phyloP scores from a whole-genome alignment of 1,139 yeast species.

The Taiozyma sp. region DNA sequence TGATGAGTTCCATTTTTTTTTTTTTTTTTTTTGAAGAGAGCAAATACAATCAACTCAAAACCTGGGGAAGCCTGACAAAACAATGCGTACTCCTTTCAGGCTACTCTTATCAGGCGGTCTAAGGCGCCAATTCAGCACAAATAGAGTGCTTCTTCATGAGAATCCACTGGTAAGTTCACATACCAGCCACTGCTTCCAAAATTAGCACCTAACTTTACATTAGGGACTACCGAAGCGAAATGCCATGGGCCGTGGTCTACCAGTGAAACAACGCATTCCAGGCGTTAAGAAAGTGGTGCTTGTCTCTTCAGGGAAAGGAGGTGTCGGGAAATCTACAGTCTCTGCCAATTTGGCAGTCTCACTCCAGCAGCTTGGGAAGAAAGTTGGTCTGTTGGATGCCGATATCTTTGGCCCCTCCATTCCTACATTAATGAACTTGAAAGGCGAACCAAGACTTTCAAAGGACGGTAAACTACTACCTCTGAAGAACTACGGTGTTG shows the following conservation, averaged over 20 bases:
- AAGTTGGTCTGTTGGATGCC: conserved; percentile 71
- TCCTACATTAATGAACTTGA: conserved; percentile 61
- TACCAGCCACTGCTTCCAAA: background rate
- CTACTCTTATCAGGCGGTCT: background rate
- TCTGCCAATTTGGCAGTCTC: conserved; percentile 64
- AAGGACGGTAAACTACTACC: conserved; percentile 60
- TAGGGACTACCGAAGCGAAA: conserved; percentile 49
- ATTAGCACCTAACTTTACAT: background rate
- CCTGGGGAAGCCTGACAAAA: background rate
- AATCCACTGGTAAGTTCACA: conserved; percentile 46
- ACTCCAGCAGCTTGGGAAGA: conserved; percentile 47
- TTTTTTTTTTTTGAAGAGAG: background rate
- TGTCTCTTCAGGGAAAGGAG: conserved; percentile 80
- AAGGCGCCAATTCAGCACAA: background rate
- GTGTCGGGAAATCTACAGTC: conserved; percentile 60
- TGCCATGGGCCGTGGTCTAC: conserved; percentile 42
- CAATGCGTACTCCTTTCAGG: background rate
- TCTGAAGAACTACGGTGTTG: conserved; percentile 69
- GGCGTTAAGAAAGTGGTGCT: conserved; percentile 59
- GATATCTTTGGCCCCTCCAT: conserved; percentile 85
- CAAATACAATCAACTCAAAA: background rate
- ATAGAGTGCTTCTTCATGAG: conserved; percentile 31
- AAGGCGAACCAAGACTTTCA: conserved; percentile 63
- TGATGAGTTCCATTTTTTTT: background rate
- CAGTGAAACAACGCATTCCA: conserved; percentile 51